Percentiles rank a stretch among this genome's conserved stretches.
Evolutionary conservation across 2,329 filamentous ascomycete genomes (phyloP).

Genomic region (Dothistroma pini): DNA sequence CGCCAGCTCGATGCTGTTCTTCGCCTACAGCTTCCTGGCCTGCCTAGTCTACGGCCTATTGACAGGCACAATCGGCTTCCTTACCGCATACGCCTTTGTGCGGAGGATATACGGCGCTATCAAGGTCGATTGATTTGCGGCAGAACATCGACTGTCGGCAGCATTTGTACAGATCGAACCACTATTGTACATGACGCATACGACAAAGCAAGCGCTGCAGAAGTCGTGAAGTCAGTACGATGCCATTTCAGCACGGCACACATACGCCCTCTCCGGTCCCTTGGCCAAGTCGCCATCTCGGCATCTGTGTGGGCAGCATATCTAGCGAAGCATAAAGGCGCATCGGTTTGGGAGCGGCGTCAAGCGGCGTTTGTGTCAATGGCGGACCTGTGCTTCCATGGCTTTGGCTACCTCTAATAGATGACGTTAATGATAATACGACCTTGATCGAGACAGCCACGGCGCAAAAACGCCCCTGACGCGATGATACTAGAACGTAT

Average conservation of each 20-base stretch:
- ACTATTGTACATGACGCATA: not conserved
- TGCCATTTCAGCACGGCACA: not conserved
- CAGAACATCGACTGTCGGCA: not conserved
- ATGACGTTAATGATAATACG: conserved; percentile 12
- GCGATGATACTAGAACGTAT: too few relatives aligned
- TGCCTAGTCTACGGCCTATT: conserved; percentile 77
- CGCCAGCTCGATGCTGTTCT: conserved; percentile 76
- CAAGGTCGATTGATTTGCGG: conserved; percentile 35
- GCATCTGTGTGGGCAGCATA: not conserved
- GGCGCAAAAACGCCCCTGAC: too few relatives aligned
- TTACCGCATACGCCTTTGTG: conserved; percentile 80
- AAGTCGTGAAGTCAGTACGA: not conserved
- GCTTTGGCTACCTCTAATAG: not conserved
- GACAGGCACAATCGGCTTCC: conserved; percentile 78
- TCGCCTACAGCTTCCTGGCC: conserved; percentile 77
- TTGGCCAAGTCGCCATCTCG: not conserved
- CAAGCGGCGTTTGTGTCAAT: not conserved
- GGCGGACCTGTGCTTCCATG: not conserved
- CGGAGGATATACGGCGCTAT: conserved; percentile 66
- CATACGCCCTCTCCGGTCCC: not conserved
- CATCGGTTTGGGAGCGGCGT: not conserved
- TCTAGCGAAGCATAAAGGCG: not conserved
- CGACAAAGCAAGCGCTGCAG: conserved; percentile 10
- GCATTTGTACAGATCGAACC: not conserved
- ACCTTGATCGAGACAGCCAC: not conserved